Conservation (phyloP, 148 eudicot genomes). For the Talinum fruticosum region DNA sequence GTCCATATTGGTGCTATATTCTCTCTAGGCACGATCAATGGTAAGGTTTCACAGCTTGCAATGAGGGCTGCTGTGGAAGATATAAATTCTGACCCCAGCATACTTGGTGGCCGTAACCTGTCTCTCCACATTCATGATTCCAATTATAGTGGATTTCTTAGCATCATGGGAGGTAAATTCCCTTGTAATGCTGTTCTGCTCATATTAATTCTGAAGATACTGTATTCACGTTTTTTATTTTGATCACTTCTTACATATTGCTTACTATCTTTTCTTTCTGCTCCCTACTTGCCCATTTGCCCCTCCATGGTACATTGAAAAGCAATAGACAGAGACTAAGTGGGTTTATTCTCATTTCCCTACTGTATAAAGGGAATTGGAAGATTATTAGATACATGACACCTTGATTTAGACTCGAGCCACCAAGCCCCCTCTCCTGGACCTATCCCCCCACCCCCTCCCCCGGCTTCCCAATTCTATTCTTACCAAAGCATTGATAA, state of each 20-base stretch:
- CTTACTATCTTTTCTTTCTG: too few relatives aligned
- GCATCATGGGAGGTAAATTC: conserved; percentile 54
- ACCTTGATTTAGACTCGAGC: neutral
- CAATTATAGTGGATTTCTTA: conserved; percentile 50
- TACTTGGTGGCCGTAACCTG: conserved; percentile 53
- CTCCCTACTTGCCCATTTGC: neutral
- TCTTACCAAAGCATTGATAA: neutral
- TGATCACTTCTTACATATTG: neutral
- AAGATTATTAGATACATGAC: neutral
- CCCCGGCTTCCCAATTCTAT: neutral
- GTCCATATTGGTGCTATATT: conserved; percentile 57
- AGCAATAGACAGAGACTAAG: neutral
- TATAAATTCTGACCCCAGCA: conserved; percentile 45
- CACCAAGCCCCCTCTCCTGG: neutral
- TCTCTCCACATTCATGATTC: conserved; percentile 42
- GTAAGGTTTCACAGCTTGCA: conserved; percentile 50
- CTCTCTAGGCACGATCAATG: conserved; percentile 36
- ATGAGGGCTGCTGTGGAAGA: conserved; percentile 58
- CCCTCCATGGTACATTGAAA: neutral
- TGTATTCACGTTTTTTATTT: neutral
- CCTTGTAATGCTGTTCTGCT: neutral
- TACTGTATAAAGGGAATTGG: neutral
- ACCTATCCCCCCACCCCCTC: neutral
- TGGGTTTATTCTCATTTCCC: neutral
- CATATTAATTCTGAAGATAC: neutral